Evolutionary conservation across 2,329 filamentous ascomycete species (phyloP), one percentile per base, ranked within the genome.

Genomic region (Stemphylium beticola): DNA sequence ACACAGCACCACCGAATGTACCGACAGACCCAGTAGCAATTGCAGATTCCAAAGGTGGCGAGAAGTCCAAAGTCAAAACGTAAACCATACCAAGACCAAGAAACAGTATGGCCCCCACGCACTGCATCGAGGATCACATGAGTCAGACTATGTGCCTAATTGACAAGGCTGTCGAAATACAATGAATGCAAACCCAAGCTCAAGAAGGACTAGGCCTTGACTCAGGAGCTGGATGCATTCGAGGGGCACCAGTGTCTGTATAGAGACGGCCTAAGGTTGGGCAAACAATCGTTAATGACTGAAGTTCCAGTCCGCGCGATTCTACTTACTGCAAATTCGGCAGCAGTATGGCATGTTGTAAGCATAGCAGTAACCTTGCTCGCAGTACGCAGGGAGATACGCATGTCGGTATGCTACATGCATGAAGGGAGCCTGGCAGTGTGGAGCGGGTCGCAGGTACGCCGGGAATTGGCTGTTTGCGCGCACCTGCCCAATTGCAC

Each of bases 261-360:
- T 32, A 31, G 14, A 20, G 22, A 24, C 22, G 4, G 22, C 22
- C 6, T 7, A 24, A 4, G 22, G 6, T 24, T 24, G 22, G 3
- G 22, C 6, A 32, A 32, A 14, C 26, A 3, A 26, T 32, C 11
- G 5, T 20, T 17, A 17, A 31, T 7, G 14, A 24, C 10, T 5
- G 6, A 7, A 24, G 2, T 24, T 7, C 8, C 22, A 24, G 22
- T 24, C 22, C 2, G 22, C 6, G 22, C 22, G 4, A 7, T 24
- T 24, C 10, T 17, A 44, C 45, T 50, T 40, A 15, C 62, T 49
- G 24, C 65, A 66, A 8, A 51, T 33, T 0, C 42, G 53, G n/a
- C 61, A 67, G 9, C 33, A 49, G 22, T 64, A 66, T 3, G 53
- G 49, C 18, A 39, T 24, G 8, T 39, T 41, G n/a, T 66, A 63